phyloP scores from a whole-genome alignment of 352 stramenopile species.

The Globisporangium emineosum region DNA sequence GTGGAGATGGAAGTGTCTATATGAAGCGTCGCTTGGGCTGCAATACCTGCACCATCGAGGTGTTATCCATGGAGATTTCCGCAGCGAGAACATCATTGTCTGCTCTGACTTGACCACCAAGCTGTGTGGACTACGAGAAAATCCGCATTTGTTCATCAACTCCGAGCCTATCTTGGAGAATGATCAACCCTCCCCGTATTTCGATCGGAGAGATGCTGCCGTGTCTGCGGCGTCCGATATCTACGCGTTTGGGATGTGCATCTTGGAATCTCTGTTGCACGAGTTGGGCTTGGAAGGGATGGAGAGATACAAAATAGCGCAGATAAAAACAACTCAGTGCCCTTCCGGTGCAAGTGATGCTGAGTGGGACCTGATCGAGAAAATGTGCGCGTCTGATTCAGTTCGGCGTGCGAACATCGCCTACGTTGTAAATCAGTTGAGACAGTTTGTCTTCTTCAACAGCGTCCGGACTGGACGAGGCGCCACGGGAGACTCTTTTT shows the following conservation, averaged over 20 bases:
- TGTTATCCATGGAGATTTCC: neutral
- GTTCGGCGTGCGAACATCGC: neutral
- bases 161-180: no score
- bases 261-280: slow-evolving; percentile 9
- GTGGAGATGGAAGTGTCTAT: slow-evolving; percentile 17
- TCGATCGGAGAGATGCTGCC: no score
- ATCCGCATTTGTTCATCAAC: neutral
- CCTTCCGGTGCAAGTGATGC: no score
- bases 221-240: slow-evolving; percentile 18
- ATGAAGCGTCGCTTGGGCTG: slow-evolving; percentile 18
- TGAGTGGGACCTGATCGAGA: neutral
- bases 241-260: slow-evolving; percentile 28
- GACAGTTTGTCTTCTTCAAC: no score
- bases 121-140: slow-evolving; percentile 5
- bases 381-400: neutral
- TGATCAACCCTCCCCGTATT: no score
- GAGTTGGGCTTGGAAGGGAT: no score
- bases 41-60: no score
- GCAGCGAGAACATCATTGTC: slow-evolving; percentile 12
- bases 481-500: no score
- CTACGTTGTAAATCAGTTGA: neutral
- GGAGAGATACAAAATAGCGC: no score
- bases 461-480: no score
- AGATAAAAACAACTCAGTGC: no score
- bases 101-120: neutral